Base-by-base conservation (phyloP, 78 protist species). In the Creolimax fragrantissima region DNA sequence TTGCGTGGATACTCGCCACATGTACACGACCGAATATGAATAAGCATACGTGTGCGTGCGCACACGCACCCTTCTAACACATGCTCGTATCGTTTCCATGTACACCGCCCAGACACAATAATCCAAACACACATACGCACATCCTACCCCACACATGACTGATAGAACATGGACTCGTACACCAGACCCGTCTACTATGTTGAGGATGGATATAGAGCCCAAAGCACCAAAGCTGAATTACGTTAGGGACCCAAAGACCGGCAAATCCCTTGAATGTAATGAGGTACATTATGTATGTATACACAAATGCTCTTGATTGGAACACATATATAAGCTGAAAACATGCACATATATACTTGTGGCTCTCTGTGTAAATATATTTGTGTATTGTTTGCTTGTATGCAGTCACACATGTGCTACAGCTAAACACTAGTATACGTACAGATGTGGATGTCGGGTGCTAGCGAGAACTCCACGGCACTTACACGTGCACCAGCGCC, bases 401-500 rank as follows among this genome's bases (percentile, higher is more conserved):
- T 41, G 37, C 86, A 83, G 44, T 39, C 37, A 41, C 86, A 83
- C 86, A 35, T 83, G 86, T 24, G 86, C 7, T 6, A 83, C 42
- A 83, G 0, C 35, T 11, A 83, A 5, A 11, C 35, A 83, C 42
- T 17, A 6, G 35, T 24, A 11, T 35, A 5, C 7, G 35, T 17
- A 5, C 2, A 83, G 42, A 83, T 83, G 86, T 24, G 86, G 86
- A 6, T 83, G 86, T 24, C 41, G 1, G 7, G 35, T 83, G 86
- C 42, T 5, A 24, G 37, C 7, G 35, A 83, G 86, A 83, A 83
- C 86, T 83, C 86, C 7, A 83, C 86, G 44, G 35, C 86, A 35
- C 86, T 83, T 24, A 36, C 6, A 41, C 86, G 86, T 83, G 86
- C 86, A 83, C 86, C 86, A 5, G 86, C 86, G 5, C 86, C 86